phyloP scores from a whole-genome alignment of 2,329 filamentous ascomycete genomes.

The Leptodontidium sp. region DNA sequence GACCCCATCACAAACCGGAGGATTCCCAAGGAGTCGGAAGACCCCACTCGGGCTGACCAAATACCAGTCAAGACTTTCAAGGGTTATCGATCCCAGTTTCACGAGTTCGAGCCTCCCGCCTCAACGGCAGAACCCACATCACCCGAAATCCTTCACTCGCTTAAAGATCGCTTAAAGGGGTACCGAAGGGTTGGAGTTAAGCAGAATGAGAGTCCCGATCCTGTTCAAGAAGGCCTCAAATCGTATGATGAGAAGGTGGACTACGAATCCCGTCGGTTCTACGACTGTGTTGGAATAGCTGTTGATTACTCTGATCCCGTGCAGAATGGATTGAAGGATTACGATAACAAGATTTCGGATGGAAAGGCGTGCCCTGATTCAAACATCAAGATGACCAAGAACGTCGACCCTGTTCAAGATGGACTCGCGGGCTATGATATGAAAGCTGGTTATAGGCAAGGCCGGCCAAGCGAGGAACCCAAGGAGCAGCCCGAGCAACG shows the following conservation, averaged over 20 bases:
- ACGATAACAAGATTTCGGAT: conserved; percentile 31
- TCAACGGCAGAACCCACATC: conserved; percentile 8
- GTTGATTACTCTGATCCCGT: conserved; percentile 33
- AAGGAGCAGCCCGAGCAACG: not conserved
- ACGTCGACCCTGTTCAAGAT: conserved; percentile 10
- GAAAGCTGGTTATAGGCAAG: conserved; percentile 15
- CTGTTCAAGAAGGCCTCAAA: conserved; percentile 49
- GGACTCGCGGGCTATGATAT: conserved; percentile 23
- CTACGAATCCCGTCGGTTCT: conserved; percentile 38
- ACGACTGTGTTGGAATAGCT: conserved; percentile 42
- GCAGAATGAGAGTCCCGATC: conserved; percentile 29
- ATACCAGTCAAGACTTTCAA: conserved; percentile 47
- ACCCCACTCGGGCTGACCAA: conserved; percentile 26
- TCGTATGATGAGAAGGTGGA: conserved; percentile 48
- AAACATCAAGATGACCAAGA: conserved; percentile 4
- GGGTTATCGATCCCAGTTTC: conserved; percentile 49
- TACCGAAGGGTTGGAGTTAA: not conserved
- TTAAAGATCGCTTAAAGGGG: conserved; percentile 7
- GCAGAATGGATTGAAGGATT: conserved; percentile 31
- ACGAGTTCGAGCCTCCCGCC: conserved; percentile 41
- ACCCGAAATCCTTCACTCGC: not conserved
- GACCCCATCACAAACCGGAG: conserved; percentile 68
- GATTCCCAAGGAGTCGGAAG: conserved; percentile 44
- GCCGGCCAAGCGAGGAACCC: conserved; percentile 24
- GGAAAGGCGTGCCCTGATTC: conserved; percentile 20